phyloP scores from a whole-genome alignment of 1,284 basidiomycete genomes.

The Fomitopsis palustris region DNA sequence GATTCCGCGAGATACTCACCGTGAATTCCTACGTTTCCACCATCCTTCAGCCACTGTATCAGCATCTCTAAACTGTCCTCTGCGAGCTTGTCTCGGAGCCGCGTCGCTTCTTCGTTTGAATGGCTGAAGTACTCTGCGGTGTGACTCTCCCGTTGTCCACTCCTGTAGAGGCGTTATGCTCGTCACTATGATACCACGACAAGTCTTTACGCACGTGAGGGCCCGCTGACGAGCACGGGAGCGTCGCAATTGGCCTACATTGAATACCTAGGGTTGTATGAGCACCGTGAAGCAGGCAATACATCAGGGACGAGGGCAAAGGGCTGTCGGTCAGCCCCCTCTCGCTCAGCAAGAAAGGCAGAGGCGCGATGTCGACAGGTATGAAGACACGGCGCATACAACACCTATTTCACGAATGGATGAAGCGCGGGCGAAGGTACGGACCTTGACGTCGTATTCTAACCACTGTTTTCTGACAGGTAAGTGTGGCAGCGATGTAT shows the following conservation, averaged over 20 bases:
- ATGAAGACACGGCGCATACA: too few species aligned
- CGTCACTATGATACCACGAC: not conserved
- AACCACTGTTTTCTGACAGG: constrained; percentile 70
- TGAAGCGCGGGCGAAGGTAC: constrained; percentile 5
- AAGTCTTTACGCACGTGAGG: constrained; percentile 48
- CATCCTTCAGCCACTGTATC: constrained; percentile 91
- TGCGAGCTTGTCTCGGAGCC: constrained; percentile 81
- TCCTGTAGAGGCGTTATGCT: constrained; percentile 36
- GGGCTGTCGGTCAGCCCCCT: too few species aligned
- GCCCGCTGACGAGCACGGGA: constrained; percentile 80
- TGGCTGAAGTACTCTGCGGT: constrained; percentile 92
- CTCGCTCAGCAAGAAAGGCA: too few species aligned
- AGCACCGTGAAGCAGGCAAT: too few species aligned
- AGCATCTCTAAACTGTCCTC: constrained; percentile 93
- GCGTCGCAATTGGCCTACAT: constrained; percentile 93
- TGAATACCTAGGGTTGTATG: constrained; percentile 76
- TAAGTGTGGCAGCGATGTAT: not conserved
- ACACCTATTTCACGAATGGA: too few species aligned
- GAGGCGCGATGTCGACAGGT: too few species aligned
- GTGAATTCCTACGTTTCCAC: constrained; percentile 98
- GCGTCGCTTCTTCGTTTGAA: constrained; percentile 76
- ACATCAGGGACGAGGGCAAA: not conserved
- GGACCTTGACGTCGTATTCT: constrained; percentile 93
- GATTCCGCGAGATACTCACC: constrained; percentile 50
- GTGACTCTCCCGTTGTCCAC: constrained; percentile 86